Base-by-base conservation (phyloP, 306 rosid genomes). In the Cotoneaster glaucophyllus region DNA sequence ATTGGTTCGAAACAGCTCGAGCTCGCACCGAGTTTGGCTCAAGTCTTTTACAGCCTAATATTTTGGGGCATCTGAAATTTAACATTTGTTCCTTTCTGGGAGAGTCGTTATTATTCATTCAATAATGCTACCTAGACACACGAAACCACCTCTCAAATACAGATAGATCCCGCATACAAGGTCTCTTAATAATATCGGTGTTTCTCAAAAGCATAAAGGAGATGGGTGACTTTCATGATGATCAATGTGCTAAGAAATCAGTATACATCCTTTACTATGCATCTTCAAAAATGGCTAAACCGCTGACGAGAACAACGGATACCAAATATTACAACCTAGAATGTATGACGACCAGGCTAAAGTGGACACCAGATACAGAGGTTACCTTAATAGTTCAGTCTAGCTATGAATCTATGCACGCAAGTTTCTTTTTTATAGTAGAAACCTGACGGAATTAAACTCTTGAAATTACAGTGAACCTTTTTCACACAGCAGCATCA, bases 401-500 rank as follows among this genome's bases (percentile, higher is more conserved):
- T 26, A 18, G 22, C 68, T 64, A 64, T 26, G 43, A 64, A 29
- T 61, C 66, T 22, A 61, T 14, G 37, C 66, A 61, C 21, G 1
- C 2, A 14, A 26, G 26, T 18, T 37, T 48, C 24, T 53, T 18
- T 21, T 70, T 26, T 28, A 26, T 52, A 7, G 50, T 32, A 53
- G 64, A 31, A 21, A 72, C 54, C 24, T 22, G 13, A 69, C 24
- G 4, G 5, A n/a, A 80, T 11, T 12, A 7, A 53, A 56, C 62
- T 15, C 43, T 6, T 6, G 17, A 45, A 56, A 64, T 13, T 4
- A 52, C 53, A 15, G 52, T 21, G 15, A 54, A 24, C 56, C 66
- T 34, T 71, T 44, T 78, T 84, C 63, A 94, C 77, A 88, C 67
- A 9, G 93, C 83, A 44, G 92, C 87, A 76, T 95, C 99, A 56